phyloP scores from a whole-genome alignment of 345 rosid genomes.

The Adansonia digitata region DNA sequence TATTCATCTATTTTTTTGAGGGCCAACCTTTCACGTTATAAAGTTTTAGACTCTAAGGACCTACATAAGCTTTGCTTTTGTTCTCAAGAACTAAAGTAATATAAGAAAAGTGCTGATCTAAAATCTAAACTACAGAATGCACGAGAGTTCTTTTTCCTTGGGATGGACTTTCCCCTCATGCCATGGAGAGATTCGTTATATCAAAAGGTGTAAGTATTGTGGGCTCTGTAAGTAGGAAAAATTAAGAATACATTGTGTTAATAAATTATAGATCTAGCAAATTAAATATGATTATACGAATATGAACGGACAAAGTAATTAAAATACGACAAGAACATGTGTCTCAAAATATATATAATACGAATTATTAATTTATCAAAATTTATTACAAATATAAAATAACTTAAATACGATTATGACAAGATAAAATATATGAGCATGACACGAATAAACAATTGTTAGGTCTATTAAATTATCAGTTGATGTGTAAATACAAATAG shows the following conservation, averaged over 20 bases:
- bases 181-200: neutral
- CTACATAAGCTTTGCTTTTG: neutral
- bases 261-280: neutral
- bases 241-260: neutral
- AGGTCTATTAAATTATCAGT: no score
- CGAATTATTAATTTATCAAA: no score
- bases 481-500: neutral
- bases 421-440: no score
- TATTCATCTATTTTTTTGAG: neutral
- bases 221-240: neutral
- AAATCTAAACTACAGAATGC: neutral
- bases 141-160: neutral
- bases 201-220: neutral
- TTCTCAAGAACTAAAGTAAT: neutral
- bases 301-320: no score
- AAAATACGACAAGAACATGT: no score
- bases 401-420: no score
- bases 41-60: neutral
- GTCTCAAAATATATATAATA: no score
- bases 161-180: neutral
- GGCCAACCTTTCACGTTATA: neutral
- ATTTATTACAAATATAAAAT: no score
- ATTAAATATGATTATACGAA: no score
- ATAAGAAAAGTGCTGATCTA: neutral
- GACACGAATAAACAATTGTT: no score